Percentiles rank a stretch among this genome's conserved stretches.
These are phyloP conservation scores for Arthrobotrys sphaeroides DNA, from an alignment of 2,329 filamentous ascomycete genomes.

Conservation along the genomic window DNA sequence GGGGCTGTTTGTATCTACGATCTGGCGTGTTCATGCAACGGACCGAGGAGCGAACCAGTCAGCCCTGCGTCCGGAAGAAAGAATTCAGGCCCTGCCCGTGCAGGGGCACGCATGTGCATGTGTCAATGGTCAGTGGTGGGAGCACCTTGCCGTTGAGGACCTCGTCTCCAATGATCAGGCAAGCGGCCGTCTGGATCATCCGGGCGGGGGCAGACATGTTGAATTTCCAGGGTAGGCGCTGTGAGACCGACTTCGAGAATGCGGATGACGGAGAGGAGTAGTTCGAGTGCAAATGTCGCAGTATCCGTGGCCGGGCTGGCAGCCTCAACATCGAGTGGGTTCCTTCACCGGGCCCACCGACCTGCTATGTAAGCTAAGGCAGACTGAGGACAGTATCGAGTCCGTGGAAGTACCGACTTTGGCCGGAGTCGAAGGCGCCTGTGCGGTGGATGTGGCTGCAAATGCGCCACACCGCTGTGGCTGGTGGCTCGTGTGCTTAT, in stretches of 20 bases:
- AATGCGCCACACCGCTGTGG: no score
- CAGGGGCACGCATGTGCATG: no score
- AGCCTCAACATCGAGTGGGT: not conserved
- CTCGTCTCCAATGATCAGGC: conserved; percentile 96
- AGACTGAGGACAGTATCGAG: no score
- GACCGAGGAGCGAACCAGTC: no score
- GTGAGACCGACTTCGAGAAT: conserved; percentile 59
- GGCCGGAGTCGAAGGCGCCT: no score
- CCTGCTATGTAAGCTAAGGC: no score
- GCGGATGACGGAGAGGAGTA: conserved; percentile 61
- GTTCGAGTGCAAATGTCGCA: conserved; percentile 35
- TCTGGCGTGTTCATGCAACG: no score
- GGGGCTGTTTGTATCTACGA: conserved; percentile 68
- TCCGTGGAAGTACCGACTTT: no score
- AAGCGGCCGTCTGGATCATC: conserved; percentile 84
- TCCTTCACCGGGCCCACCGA: no score
- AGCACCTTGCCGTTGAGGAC: conserved; percentile 89
- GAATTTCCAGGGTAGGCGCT: conserved; percentile 55
- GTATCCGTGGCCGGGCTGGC: conserved; percentile 3
- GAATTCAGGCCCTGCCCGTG: not conserved
- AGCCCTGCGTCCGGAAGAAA: no score
- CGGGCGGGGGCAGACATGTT: conserved; percentile 4
- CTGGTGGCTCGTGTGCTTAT: not conserved
- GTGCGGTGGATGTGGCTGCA: no score
- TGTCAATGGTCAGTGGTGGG: not conserved